phyloP scores from a whole-genome alignment of 768 basidiomycete species.

The Xerocomellus amylosporus region DNA sequence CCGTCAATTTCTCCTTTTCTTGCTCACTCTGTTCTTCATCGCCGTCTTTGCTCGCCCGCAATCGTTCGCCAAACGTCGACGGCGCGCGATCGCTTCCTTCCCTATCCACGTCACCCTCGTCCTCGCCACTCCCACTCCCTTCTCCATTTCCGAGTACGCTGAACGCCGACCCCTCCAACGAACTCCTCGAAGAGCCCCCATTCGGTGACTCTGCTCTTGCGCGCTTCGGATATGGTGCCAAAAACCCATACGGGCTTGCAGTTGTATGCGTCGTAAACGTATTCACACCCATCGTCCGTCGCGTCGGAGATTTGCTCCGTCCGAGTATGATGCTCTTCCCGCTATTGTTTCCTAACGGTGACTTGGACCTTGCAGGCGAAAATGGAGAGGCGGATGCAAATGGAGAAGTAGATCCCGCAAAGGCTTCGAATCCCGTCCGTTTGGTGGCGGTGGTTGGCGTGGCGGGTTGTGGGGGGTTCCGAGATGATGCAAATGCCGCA shows the following conservation, averaged over 20 bases:
- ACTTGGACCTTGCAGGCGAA: conserved; percentile 43
- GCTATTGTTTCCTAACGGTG: conserved; percentile 39
- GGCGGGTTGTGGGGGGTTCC: conserved; percentile 13
- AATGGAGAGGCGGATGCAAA: conserved; percentile 42
- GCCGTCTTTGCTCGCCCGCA: conserved; percentile 61
- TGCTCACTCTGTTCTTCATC: conserved; percentile 50
- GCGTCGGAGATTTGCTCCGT: conserved; percentile 56
- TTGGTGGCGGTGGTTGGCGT: conserved; percentile 42
- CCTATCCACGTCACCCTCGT: conserved; percentile 39
- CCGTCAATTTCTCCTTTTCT: conserved; percentile 46
- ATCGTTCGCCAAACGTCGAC: conserved; percentile 58
- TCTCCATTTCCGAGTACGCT: conserved; percentile 38
- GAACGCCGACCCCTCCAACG: conserved; percentile 34
- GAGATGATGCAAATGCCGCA: conserved; percentile 17
- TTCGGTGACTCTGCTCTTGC: conserved; percentile 51
- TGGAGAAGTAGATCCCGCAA: conserved; percentile 49
- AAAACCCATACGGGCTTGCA: conserved; percentile 42
- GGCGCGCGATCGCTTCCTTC: conserved; percentile 33
- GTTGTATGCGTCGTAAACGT: conserved; percentile 60
- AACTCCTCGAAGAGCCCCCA: conserved; percentile 41
- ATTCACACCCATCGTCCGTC: conserved; percentile 40
- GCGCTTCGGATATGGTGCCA: conserved; percentile 49
- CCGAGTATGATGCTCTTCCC: conserved; percentile 26
- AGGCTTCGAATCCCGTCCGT: conserved; percentile 57
- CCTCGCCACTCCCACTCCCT: conserved; percentile 39